Evolutionary conservation across 768 basidiomycete genomes (phyloP), one percentile per base, ranked within the genome.

Genomic region (Mycena galopus): DNA sequence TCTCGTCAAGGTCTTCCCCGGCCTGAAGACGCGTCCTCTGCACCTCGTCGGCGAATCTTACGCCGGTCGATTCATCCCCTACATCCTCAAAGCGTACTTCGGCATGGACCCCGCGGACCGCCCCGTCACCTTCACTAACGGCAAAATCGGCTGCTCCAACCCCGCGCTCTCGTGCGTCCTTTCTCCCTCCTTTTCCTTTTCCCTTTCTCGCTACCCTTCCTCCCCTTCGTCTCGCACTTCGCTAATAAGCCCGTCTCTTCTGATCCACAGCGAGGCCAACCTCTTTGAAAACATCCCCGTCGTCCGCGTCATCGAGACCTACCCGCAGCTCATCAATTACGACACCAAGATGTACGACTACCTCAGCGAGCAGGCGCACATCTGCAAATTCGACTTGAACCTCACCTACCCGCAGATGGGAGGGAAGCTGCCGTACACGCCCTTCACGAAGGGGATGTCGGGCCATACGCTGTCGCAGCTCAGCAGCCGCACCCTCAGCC

Each of bases 311-410:
- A 79, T 94, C n/a, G 88, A 92, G 80, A 94, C 93, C 1, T 92
- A 91, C 77, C 93, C 93, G 2, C 93, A 94, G 77, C 81, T 94
- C 19, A 92, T 94, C 64, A 89, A 88, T 37, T 94, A 94, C 75
- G 89, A 94, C 73, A 82, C 86, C 56, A 85, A 87, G 14, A 90
- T 92, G 11, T 90, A 87, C 77, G 84, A 90, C 68, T 92, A 92
- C 77, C 93, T 94, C 80, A 85, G 87, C 72, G 83, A 88, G 73
- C 91, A 92, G 92, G 79, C 83, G 35, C 83, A 86, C 37, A 81
- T 92, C 27, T 94, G 93, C 76, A 87, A 88, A 19, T 92, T 88
- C 77, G 84, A 94, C 75, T 78, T 94, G 33, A 90, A 89, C 77
- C 82, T 94, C 23, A 88, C 90, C 27, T 94, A 94, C 73, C 93